Percentiles rank a stretch among this genome's conserved stretches.
phyloP scores from a whole-genome alignment of 176 grass and related monocot genomes.

The Thinopyrum elongatum region DNA sequence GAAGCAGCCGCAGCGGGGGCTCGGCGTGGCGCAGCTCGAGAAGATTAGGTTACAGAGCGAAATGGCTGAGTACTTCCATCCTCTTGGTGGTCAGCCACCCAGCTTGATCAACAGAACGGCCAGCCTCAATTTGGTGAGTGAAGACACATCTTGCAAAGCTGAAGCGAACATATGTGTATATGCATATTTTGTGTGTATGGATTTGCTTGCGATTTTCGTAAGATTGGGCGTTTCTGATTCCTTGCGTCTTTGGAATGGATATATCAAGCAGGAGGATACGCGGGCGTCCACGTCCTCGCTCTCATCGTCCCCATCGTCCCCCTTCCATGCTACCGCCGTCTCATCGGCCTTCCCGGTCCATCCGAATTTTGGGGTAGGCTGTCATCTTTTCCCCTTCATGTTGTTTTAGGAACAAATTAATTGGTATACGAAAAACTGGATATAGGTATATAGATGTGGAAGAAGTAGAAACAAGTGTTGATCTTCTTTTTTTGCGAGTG shows the following conservation, averaged over 20 bases:
- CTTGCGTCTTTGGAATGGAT: conserved; percentile 19
- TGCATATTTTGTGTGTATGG: not conserved
- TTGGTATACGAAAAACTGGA: not conserved
- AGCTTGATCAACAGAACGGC: conserved; percentile 48
- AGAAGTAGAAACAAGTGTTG: not conserved
- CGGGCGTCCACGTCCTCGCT: conserved; percentile 50
- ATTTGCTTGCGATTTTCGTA: not conserved
- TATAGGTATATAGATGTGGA: not conserved
- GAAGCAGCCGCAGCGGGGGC: conserved; percentile 74
- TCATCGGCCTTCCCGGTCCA: conserved; percentile 40
- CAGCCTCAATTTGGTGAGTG: conserved; percentile 51
- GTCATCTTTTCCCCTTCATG: not conserved
- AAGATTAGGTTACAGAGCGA: conserved; percentile 84
- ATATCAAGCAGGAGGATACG: conserved; percentile 49
- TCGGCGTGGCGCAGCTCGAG: conserved; percentile 77
- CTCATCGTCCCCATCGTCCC: conserved; percentile 49
- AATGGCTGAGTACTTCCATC: conserved; percentile 69
- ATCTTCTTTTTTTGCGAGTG: no score
- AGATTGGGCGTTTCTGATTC: conserved; percentile 35
- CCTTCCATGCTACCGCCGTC: conserved; percentile 31
- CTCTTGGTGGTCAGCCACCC: conserved; percentile 51
- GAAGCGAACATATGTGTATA: not conserved
- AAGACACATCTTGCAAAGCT: not conserved
- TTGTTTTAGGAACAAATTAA: not conserved
- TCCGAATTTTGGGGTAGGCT: conserved; percentile 47